Evolutionary conservation across 2,329 filamentous ascomycete genomes (phyloP), one percentile per base, ranked within the genome.

Genomic region (Fusarium cyanostomum): DNA sequence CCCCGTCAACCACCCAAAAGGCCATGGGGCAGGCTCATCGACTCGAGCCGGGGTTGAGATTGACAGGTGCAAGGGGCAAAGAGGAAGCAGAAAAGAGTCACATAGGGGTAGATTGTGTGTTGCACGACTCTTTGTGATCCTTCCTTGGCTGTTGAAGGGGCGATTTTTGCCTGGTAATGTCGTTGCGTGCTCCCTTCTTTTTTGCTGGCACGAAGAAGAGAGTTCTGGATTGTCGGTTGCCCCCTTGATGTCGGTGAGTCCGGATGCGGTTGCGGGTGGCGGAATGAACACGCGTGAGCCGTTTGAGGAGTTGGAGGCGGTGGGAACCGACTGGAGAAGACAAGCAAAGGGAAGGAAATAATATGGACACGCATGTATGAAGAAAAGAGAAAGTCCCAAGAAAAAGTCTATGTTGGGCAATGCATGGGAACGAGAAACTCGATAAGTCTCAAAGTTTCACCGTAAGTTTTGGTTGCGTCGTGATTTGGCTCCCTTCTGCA

Each of bases 1-100:
- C 70, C 59, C 73, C 64, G 71, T 74, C 72, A 65, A 73, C 74
- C 61, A 77, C 74, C 78, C 73, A 78, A 71, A 73, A 79, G 70
- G 71, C 74, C 75, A 76, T 79, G 66, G 75, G 73, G 73, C 76
- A 78, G 74, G 71, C 74, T 75, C 64, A 66, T 67, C 56, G 62
- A 64, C 57, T 55, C 27, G 62, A 59, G 62, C 62, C 57, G 45
- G 57, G 62, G 58, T 53, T 62, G 62, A 56, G 50, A 61, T 55
- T 50, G 44, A 45, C 56, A 48, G 49, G 55, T 52, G 44, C 34
- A 62, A 51, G 51, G 33, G 46, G 33, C 31, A 31, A 52, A 37
- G 45, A 48, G 28, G 51, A 49, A 26, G 35, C 34, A 39, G 37
- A 46, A 43, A 45, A 45, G 21, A 52, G 51, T 56, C 51, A 60